Percentiles rank a stretch among this genome's conserved stretches.
These are phyloP conservation scores for Populus simonii DNA, from an alignment of 345 rosid species.

Conservation along the genomic window DNA sequence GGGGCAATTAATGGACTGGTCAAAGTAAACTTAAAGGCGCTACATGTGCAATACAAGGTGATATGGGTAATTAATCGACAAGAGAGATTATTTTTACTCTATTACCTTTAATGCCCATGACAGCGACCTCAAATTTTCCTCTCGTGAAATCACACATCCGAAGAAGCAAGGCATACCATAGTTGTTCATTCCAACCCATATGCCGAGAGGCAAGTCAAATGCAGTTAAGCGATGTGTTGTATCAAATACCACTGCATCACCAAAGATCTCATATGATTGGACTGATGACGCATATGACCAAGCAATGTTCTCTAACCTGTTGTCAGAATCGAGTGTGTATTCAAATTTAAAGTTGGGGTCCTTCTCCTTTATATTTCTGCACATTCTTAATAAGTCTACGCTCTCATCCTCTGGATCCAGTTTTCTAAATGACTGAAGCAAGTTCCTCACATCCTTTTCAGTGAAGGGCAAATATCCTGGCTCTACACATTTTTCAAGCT, in stretches of 20 bases:
- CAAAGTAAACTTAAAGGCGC: background rate
- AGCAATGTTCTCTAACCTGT: slow-evolving; percentile 75
- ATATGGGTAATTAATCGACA: background rate
- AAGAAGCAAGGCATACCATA: slow-evolving; percentile 98
- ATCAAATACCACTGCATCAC: slow-evolving; percentile 93
- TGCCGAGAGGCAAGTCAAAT: slow-evolving; percentile 96
- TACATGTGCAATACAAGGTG: background rate
- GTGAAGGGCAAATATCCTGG: slow-evolving; percentile 93
- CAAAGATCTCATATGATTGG: slow-evolving; percentile 80
- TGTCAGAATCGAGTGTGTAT: slow-evolving; percentile 58
- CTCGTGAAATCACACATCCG: slow-evolving; percentile 80
- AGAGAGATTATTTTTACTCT: slow-evolving; percentile 2
- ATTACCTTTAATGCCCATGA: slow-evolving; percentile 97
- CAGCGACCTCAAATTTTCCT: slow-evolving; percentile 70
- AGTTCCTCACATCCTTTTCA: slow-evolving; percentile 93
- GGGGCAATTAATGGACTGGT: background rate
- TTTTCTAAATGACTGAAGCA: slow-evolving; percentile 86
- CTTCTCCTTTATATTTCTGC: slow-evolving; percentile 82
- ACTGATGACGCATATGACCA: slow-evolving; percentile 92
- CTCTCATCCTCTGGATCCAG: slow-evolving; percentile 84
- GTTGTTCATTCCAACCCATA: slow-evolving; percentile 92
- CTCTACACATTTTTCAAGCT: slow-evolving; percentile 94
- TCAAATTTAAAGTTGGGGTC: slow-evolving; percentile 91
- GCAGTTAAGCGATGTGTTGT: slow-evolving; percentile 86
- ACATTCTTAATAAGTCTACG: slow-evolving; percentile 84